Base-by-base conservation (phyloP, 2,329 filamentous ascomycete genomes). In the Trichoderma atrobrunneum region DNA sequence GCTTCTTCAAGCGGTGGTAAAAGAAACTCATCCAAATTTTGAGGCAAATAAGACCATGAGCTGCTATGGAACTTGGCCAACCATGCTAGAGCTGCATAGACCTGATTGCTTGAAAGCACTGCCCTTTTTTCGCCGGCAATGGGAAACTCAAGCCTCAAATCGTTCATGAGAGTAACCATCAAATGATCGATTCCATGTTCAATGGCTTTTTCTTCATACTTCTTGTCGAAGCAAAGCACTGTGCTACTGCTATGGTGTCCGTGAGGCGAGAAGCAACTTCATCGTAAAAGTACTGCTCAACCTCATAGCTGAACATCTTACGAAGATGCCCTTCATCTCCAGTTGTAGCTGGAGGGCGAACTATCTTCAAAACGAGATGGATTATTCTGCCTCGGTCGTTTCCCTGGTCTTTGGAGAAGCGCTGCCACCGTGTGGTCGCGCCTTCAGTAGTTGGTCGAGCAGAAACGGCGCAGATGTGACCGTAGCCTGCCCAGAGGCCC, bases 291-390 rank as follows among this genome's bases (percentile, higher is more conserved):
- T 86, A 86, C 76, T 90, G 89, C 78, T 92, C 90, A 4, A 91
- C 88, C 60, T 89, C 84, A 74, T 92, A 92, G 76, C 89, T 91
- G 32, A 92, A 78, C 72, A 92, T 85, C 76, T 92, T 92, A 7
- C 90, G 86, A 0, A 88, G 75, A 74, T 92, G 90, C 0, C 90
- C 89, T 76, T 92, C 90, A 48, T 90, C 86, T 3, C 80, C 75
- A 43, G 89, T 86, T 0, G 67, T 73, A 34, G 72, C 68, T 51
- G 78, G 76, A 7, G 88, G 88, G 0, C 85, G 85, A 51, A 91
- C 88, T 68, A 89, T 82, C 76, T 92, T 92, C 7, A 92, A 79
- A 12, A 92, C 84, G 43, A 89, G 80, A 1, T 79, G 80, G 18
- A 82, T 80, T 1, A 77, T 78, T 16, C 74, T 72, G 43, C 73